Evolutionary conservation across 768 basidiomycete species (phyloP).

Genomic region (Suillus variegatus): DNA sequence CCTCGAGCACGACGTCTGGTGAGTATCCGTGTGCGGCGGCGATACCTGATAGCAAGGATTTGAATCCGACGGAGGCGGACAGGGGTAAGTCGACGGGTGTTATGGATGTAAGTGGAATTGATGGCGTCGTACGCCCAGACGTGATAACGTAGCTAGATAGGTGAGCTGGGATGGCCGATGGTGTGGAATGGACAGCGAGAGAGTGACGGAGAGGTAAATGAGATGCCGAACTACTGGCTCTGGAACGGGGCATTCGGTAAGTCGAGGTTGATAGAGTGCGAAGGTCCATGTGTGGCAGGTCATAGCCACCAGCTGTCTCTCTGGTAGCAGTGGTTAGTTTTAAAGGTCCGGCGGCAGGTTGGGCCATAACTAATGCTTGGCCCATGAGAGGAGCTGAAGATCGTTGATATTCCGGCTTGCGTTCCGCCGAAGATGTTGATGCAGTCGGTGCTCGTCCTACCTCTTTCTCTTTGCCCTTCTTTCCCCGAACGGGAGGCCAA

Average conservation of each 20-base stretch:
- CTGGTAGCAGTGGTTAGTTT: background rate
- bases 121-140: background rate
- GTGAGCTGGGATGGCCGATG: constrained; percentile 8
- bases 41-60: constrained; percentile 38
- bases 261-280: constrained; percentile 19
- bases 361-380: background rate
- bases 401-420: background rate
- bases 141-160: constrained; percentile 8
- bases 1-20: constrained; percentile 39
- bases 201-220: constrained; percentile 19
- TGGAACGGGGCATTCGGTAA: background rate
- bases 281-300: constrained; percentile 25
- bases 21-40: constrained; percentile 46
- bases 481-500: background rate
- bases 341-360: background rate
- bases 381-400: background rate
- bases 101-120: constrained; percentile 4
- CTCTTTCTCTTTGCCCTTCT: background rate
- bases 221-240: background rate
- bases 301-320: constrained; percentile 15
- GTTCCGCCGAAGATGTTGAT: background rate
- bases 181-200: constrained; percentile 14
- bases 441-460: background rate
- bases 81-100: constrained; percentile 17
- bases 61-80: constrained; percentile 28